These are phyloP conservation scores for Physcia stellaris DNA, from an alignment of 495 filamentous ascomycete species.

Conservation along the genomic window DNA sequence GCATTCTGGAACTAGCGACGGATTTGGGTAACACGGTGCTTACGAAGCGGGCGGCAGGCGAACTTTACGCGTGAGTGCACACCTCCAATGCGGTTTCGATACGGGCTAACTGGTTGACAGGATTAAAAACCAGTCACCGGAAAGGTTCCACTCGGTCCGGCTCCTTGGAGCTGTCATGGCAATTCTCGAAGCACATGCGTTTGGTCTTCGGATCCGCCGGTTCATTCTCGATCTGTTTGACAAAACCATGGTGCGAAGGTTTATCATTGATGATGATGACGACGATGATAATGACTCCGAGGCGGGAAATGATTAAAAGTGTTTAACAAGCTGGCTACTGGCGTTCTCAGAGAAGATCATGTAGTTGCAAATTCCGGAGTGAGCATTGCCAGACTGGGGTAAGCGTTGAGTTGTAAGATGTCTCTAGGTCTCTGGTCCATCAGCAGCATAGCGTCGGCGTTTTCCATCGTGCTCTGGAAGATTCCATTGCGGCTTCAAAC, in stretches of 20 bases:
- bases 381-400: too few relatives aligned
- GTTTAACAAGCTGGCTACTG: too few relatives aligned
- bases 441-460: too few relatives aligned
- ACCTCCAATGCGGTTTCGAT: conserved; percentile 3
- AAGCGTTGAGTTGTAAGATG: too few relatives aligned
- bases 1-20: conserved; percentile 64
- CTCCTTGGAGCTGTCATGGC: conserved; percentile 75
- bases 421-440: too few relatives aligned
- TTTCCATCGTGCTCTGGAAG: too few relatives aligned
- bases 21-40: conserved; percentile 83
- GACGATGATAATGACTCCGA: too few relatives aligned
- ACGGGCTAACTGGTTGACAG: conserved; percentile 21
- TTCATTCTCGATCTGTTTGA: conserved; percentile 92
- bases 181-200: conserved; percentile 82
- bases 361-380: too few relatives aligned
- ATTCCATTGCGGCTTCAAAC: too few relatives aligned
- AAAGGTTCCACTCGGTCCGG: conserved; percentile 57
- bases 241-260: conserved; percentile 66
- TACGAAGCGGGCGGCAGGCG: conserved; percentile 58
- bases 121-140: conserved; percentile 50
- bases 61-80: conserved; percentile 44
- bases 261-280: conserved; percentile 49
- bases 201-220: conserved; percentile 66
- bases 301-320: too few relatives aligned
- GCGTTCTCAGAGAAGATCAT: too few relatives aligned